Percentiles rank a stretch among this genome's conserved stretches.
Conservation (phyloP, 306 rosid species). For the Quercus dentata region DNA sequence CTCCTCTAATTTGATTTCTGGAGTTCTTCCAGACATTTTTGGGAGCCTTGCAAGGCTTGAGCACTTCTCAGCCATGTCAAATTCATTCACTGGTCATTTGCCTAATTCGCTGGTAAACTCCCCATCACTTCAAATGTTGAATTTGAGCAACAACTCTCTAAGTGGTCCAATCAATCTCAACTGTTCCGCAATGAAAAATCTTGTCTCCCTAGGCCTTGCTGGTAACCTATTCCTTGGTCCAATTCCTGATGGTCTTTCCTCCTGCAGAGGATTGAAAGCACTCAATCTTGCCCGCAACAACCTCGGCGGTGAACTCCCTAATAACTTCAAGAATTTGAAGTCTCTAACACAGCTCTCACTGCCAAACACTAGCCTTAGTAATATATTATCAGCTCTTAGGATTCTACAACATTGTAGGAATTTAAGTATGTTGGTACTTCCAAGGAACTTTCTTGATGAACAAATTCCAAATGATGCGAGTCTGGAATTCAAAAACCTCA, state of each 20-base stretch:
- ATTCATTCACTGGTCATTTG: slow-evolving; percentile 20
- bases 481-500: slow-evolving; percentile 26
- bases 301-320: slow-evolving; percentile 22
- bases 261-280: slow-evolving; percentile 21
- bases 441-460: slow-evolving; percentile 30
- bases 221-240: slow-evolving; percentile 31
- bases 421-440: slow-evolving; percentile 21
- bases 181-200: slow-evolving; percentile 30
- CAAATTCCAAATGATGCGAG: slow-evolving; percentile 20
- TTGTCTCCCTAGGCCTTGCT: slow-evolving; percentile 28
- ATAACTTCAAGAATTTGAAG: slow-evolving; percentile 18
- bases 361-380: slow-evolving; percentile 10
- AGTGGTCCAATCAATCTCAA: slow-evolving; percentile 8
- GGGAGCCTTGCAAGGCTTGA: slow-evolving; percentile 10
- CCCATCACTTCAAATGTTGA: slow-evolving; percentile 5
- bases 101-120: slow-evolving; percentile 25
- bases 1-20: neutral
- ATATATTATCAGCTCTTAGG: slow-evolving; percentile 28
- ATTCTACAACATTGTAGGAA: slow-evolving; percentile 36
- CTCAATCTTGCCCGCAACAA: slow-evolving; percentile 25
- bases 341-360: slow-evolving; percentile 26
- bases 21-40: slow-evolving; percentile 17
- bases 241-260: slow-evolving; percentile 34
- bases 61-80: slow-evolving; percentile 5
- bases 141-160: neutral